These are phyloP conservation scores for Ophiocordyceps sinensis DNA, from an alignment of 2,329 filamentous ascomycete species.

Conservation along the genomic window DNA sequence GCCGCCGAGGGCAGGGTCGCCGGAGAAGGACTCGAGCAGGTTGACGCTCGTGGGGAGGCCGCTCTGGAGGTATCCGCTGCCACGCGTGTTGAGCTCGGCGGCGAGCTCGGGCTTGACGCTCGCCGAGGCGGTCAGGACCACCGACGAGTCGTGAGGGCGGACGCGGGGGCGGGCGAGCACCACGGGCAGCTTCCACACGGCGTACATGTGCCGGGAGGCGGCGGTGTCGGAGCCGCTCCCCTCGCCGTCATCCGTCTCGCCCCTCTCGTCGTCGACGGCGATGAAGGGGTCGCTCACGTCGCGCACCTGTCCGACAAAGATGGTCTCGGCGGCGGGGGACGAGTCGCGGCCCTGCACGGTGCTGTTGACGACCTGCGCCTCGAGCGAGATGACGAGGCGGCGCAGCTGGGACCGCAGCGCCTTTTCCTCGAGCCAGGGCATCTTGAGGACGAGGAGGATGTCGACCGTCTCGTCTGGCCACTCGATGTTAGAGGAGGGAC, in stretches of 20 bases:
- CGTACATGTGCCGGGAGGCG: constrained; percentile 28
- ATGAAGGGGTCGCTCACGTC: constrained; percentile 36
- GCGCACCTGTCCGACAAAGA: constrained; percentile 40
- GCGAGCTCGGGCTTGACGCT: constrained; percentile 37
- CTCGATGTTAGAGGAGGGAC: constrained; percentile 5
- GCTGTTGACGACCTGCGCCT: constrained; percentile 50
- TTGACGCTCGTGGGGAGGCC: constrained; percentile 58
- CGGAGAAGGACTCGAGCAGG: constrained; percentile 58
- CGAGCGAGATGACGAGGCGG: constrained; percentile 50
- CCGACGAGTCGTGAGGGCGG: constrained; percentile 49
- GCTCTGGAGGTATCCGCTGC: constrained; percentile 54
- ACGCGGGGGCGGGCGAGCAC: constrained; percentile 45
- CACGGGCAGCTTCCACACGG: constrained; percentile 46
- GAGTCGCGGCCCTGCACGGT: constrained; percentile 31
- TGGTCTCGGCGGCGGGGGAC: constrained; percentile 38
- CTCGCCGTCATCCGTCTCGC: background rate
- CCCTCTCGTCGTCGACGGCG: constrained; percentile 26
- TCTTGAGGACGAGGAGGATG: constrained; percentile 53
- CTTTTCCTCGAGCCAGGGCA: constrained; percentile 42
- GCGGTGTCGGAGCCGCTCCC: constrained; percentile 10
- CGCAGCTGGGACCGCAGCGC: constrained; percentile 43
- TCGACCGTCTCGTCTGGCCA: constrained; percentile 56
- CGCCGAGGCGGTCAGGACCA: constrained; percentile 49
- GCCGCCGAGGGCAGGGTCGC: constrained; percentile 48
- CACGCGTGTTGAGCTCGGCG: constrained; percentile 12